Percentiles rank a stretch among this genome's conserved stretches.
These are phyloP conservation scores for Oryza meyeriana DNA, from an alignment of 176 grass and related monocot species.

Conservation along the genomic window DNA sequence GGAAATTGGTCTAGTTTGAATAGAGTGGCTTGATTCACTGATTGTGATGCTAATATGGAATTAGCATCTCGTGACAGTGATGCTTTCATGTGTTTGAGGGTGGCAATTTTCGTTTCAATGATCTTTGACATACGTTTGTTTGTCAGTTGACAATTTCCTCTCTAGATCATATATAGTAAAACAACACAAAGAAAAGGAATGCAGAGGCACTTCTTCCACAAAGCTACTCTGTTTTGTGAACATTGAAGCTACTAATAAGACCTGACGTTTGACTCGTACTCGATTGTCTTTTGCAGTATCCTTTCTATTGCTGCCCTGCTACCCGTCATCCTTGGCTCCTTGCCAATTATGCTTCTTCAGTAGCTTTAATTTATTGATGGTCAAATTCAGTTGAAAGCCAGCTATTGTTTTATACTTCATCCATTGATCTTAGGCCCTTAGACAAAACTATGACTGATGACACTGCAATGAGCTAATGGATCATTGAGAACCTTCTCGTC, in stretches of 20 bases:
- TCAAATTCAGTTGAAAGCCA: background rate
- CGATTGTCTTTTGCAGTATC: background rate
- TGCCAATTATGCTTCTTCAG: constrained; percentile 14
- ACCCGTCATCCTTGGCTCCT: background rate
- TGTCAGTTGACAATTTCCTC: background rate
- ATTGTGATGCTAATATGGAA: constrained; percentile 31
- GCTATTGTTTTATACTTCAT: background rate
- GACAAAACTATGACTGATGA: background rate
- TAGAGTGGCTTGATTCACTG: background rate
- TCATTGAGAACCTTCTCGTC: background rate
- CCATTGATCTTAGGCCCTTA: background rate
- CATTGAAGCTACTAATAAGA: constrained; percentile 12
- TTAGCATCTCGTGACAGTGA: constrained; percentile 1
- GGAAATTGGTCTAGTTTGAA: background rate
- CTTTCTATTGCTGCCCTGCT: background rate
- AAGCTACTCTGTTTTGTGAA: background rate
- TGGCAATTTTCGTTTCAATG: background rate
- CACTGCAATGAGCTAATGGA: background rate
- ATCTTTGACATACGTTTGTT: constrained; percentile 10
- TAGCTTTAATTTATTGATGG: background rate
- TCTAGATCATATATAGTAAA: background rate
- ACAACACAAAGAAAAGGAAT: background rate
- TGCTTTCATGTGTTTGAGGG: background rate
- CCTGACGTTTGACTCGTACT: background rate
- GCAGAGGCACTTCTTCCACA: background rate